Conservation (phyloP, 352 stramenopile species). For the Phytophthora tubulina region DNA sequence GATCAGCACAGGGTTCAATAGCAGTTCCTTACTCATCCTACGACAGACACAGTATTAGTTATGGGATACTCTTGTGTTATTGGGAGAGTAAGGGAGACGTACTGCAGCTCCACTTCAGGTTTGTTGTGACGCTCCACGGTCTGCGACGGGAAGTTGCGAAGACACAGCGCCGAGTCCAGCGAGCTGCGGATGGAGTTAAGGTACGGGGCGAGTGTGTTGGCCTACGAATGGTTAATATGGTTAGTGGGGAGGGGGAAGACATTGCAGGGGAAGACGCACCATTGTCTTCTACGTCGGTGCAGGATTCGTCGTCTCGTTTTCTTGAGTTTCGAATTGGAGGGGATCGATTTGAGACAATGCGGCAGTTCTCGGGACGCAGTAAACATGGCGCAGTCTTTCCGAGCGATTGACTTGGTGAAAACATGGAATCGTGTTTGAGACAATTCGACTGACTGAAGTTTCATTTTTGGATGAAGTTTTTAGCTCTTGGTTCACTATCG, state of each 20-base stretch:
- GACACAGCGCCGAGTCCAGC: constrained; percentile 92
- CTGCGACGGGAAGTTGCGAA: constrained; percentile 97
- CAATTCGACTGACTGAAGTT: background rate
- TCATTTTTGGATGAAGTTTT: too few species aligned
- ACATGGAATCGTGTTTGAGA: background rate
- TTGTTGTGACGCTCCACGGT: constrained; percentile 97
- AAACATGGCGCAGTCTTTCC: constrained; percentile 7
- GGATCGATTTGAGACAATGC: constrained; percentile 8
- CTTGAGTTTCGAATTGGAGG: constrained; percentile 16
- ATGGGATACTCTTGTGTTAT: background rate
- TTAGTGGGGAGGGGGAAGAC: background rate
- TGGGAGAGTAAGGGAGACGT: constrained; percentile 21
- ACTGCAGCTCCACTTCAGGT: constrained; percentile 94
- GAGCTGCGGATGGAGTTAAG: constrained; percentile 93
- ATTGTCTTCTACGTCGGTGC: constrained; percentile 15
- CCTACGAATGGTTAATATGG: constrained; percentile 35
- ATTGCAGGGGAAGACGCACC: constrained; percentile 14
- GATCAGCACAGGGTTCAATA: constrained; percentile 96
- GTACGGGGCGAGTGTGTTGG: constrained; percentile 93
- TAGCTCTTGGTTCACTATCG: too few species aligned
- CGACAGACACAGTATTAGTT: constrained; percentile 3
- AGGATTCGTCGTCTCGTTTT: constrained; percentile 22
- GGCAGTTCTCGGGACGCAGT: constrained; percentile 26
- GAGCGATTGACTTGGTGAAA: background rate
- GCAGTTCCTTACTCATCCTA: constrained; percentile 92